Percentiles rank a stretch among this genome's conserved stretches.
phyloP scores from a whole-genome alignment of 1,284 basidiomycete genomes.

The Cystobasidium pallidum region DNA sequence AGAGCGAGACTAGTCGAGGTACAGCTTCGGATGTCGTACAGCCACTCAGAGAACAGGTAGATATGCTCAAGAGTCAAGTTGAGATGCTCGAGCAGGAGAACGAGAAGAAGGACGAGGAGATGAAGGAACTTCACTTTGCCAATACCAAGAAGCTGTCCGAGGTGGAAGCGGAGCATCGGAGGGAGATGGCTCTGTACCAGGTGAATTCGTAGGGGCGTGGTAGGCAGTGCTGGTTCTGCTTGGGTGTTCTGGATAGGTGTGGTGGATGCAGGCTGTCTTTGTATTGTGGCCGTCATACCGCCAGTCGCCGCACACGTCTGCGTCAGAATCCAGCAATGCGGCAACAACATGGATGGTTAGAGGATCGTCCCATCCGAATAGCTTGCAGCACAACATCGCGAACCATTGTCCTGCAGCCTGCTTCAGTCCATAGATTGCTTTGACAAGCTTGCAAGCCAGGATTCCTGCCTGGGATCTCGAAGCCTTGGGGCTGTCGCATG shows the following conservation, averaged over 20 bases:
- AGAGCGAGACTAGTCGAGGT: background rate
- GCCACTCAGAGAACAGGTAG: constrained; percentile 59
- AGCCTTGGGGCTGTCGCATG: constrained; percentile 13
- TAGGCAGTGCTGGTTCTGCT: no score
- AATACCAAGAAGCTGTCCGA: constrained; percentile 57
- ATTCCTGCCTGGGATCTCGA: background rate
- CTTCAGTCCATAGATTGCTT: constrained; percentile 46
- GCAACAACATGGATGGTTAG: no score
- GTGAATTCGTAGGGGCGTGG: constrained; percentile 62
- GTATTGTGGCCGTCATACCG: no score
- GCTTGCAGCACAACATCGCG: no score
- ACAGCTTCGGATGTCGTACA: background rate
- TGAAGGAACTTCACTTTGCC: constrained; percentile 73
- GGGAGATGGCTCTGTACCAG: constrained; percentile 66
- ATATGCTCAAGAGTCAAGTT: constrained; percentile 48
- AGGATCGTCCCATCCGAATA: no score
- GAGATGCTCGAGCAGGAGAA: constrained; percentile 7
- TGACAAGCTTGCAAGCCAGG: constrained; percentile 5
- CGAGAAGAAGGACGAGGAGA: constrained; percentile 63
- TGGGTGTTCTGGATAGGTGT: no score
- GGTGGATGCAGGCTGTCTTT: no score
- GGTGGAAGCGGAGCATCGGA: constrained; percentile 51
- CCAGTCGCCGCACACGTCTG: no score
- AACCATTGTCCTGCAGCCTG: constrained; percentile 47
- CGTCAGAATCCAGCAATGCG: no score